Conservation (phyloP, 2,329 filamentous ascomycete species). For the Pyrenochaeta sp. region DNA sequence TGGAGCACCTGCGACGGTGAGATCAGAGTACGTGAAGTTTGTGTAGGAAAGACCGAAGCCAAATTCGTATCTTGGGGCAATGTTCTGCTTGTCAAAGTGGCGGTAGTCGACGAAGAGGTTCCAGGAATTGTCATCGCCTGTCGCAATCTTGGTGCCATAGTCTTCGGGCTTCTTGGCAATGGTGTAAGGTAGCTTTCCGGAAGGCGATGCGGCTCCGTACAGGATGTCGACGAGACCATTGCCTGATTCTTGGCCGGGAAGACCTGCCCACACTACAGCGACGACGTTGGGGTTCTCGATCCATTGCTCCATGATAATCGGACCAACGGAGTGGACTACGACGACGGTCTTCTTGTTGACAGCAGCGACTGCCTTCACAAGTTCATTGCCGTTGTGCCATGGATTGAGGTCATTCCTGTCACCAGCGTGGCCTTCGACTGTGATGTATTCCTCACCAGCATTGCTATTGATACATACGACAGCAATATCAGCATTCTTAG, state of each 20-base stretch:
- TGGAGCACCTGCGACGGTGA: constrained; percentile 34
- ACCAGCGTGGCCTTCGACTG: constrained; percentile 55
- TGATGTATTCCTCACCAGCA: constrained; percentile 60
- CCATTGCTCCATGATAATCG: constrained; percentile 47
- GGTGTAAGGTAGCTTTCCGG: constrained; percentile 66
- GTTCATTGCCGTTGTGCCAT: constrained; percentile 55
- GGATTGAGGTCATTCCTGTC: constrained; percentile 60
- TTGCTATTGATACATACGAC: constrained; percentile 61
- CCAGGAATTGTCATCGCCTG: constrained; percentile 43
- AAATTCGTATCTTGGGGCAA: constrained; percentile 54
- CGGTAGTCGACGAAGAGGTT: constrained; percentile 58
- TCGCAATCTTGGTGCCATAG: constrained; percentile 38
- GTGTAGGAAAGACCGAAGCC: constrained; percentile 57
- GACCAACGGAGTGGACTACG: constrained; percentile 50
- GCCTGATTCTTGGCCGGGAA: constrained; percentile 53
- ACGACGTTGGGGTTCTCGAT: constrained; percentile 49
- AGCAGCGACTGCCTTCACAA: constrained; percentile 49
- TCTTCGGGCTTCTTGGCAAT: constrained; percentile 46
- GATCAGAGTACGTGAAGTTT: constrained; percentile 51
- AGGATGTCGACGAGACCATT: constrained; percentile 57
- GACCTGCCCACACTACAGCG: constrained; percentile 51
- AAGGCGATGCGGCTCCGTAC: constrained; percentile 54
- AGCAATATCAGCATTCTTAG: constrained; percentile 46
- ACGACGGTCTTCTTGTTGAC: constrained; percentile 51
- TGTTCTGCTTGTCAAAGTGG: constrained; percentile 52